Conservation (phyloP, 2,329 filamentous ascomycete species). For the Xylariaceae sp. region DNA sequence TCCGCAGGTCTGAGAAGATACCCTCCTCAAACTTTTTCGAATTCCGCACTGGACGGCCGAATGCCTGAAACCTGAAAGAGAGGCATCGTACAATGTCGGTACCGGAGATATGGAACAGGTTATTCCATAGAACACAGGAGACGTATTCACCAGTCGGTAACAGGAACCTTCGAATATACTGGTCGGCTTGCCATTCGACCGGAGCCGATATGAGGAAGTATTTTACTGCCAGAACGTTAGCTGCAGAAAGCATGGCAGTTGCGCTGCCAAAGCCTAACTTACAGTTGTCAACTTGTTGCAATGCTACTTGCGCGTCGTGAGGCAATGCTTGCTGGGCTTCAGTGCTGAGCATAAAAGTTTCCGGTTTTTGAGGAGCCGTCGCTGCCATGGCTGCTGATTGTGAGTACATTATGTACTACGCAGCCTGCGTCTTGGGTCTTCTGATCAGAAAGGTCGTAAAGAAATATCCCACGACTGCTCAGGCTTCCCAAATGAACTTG, state of each 20-base stretch:
- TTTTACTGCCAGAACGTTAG: constrained; percentile 62
- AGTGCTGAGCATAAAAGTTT: constrained; percentile 97
- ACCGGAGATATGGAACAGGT: constrained; percentile 97
- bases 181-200: constrained; percentile 94
- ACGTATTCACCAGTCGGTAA: constrained; percentile 98
- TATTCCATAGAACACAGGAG: constrained; percentile 98
- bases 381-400: constrained; percentile 77
- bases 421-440: constrained; percentile 9
- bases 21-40: constrained; percentile 99
- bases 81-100: constrained; percentile 98
- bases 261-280: constrained; percentile 38
- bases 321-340: constrained; percentile 95
- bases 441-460: constrained; percentile 15
- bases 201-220: constrained; percentile 99
- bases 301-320: constrained; percentile 90
- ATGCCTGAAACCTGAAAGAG: constrained; percentile 96
- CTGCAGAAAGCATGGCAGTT: background rate
- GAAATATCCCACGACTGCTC: constrained; percentile 11
- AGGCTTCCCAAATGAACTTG: constrained; percentile 6
- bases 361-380: constrained; percentile 83
- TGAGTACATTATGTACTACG: constrained; percentile 59
- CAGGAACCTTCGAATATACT: constrained; percentile 93
- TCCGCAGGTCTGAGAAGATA: constrained; percentile 97
- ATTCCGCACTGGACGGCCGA: constrained; percentile 97
- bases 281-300: constrained; percentile 98